These are phyloP conservation scores for Curvularia sp. DNA, from an alignment of 2,329 filamentous ascomycete genomes.

Conservation along the genomic window DNA sequence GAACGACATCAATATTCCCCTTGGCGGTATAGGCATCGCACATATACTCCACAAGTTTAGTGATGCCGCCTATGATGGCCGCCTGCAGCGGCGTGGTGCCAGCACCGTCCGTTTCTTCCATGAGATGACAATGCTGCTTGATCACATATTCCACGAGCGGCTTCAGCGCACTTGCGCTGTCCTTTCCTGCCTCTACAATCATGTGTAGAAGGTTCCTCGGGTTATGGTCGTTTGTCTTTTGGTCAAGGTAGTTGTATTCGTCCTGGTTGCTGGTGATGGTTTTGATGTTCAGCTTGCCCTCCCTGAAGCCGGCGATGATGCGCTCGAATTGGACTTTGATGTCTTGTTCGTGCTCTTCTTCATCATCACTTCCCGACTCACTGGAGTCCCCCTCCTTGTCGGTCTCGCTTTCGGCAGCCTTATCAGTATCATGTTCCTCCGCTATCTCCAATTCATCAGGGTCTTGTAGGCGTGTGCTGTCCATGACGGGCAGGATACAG, in stretches of 20 bases:
- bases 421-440: neutral
- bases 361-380: neutral
- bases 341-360: neutral
- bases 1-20: neutral
- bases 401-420: neutral
- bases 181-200: neutral
- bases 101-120: neutral
- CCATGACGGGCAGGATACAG: neutral
- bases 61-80: slow-evolving; percentile 1
- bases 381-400: neutral
- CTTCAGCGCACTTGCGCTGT: neutral
- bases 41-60: neutral
- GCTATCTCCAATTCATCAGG: neutral
- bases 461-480: neutral
- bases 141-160: neutral
- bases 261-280: neutral
- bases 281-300: neutral
- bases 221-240: neutral
- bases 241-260: neutral
- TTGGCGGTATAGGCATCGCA: neutral
- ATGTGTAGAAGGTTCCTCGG: neutral
- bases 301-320: neutral
- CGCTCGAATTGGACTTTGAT: slow-evolving; percentile 1
- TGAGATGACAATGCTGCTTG: slow-evolving; percentile 1
- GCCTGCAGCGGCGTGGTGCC: neutral